Base-by-base conservation (phyloP, 1,284 basidiomycete genomes). In the Microbotryum lychnidis-dioicae region DNA sequence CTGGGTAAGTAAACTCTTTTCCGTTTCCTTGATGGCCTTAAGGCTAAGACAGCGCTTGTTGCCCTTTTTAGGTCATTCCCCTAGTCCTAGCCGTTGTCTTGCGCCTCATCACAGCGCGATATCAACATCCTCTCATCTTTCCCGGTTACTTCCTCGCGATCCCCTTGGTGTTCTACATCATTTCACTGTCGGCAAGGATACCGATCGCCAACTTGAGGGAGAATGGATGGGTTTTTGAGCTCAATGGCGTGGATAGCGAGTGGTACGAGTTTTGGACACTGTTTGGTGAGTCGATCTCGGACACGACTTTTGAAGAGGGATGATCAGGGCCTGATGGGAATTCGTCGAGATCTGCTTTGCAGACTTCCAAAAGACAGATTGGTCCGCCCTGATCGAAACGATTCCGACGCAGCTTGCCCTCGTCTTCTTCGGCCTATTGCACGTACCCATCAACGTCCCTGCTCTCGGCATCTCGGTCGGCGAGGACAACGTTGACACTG, bases 391-490 rank as follows among this genome's bases (percentile, higher is more conserved):
- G 1, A 63, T 75, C 64, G 72, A 73, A 14, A 78, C 77, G 1
- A 71, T 78, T 60, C 77, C 77, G 18, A 77, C 76, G 3, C 77
- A 78, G 64, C 65, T 78, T n/a, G 77, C 77, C 0, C 71, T 78
- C 52, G 76, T 92, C 47, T 92, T 93, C 74, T 93, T 94, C 76
- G 91, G 96, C 66, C 85, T 97, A 57, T 77, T 98, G 14, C 94
- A 97, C 73, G 93, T 96, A 12, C 91, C 91, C 46, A 78, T 94
- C 57, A 94, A 94, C 69, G 89, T 77, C 12, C 94, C 94, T 3
- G 91, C 93, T 7, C 79, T 98, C 12, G 87, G 91, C 81, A 89
- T 98, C n/a, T 93, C 90, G 10, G 79, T 98, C 46, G 82, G 87
- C 68, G 86, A 89, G 73, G 92, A 83, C 74, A 81, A 97, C 58